Evolutionary conservation across 768 basidiomycete species (phyloP), one percentile per base, ranked within the genome.

Genomic region (Auricularia heimuer): DNA sequence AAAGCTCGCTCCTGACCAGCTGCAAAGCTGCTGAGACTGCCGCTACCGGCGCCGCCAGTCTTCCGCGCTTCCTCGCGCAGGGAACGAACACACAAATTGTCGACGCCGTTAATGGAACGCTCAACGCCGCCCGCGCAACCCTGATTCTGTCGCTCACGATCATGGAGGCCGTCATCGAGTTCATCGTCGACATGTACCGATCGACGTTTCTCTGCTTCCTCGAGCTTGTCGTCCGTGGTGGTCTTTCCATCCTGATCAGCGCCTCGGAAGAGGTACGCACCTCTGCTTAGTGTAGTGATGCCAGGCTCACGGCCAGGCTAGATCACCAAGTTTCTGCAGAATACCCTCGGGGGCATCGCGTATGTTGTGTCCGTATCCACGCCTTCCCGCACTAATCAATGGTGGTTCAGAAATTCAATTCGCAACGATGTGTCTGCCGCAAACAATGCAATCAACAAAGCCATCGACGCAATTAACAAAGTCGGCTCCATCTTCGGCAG

Each of bases 191-290:
- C 75, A 84, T 88, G 58, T 98, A 97, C 73, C 88, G 94, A 47
- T 95, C 94, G 3, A 90, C 95, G 3, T 87, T 96, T 71, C 81
- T 99, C 63, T 99, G 96, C 74, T 94, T 97, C 69, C 77, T 97
- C 68, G 94, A 98, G 75, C 81, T 98, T 54, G 86, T 91, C 29
- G 85, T 99, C 10, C 82, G 86, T 36, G 94, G 94, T 18, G 88
- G 83, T 4, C 79, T 99, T 62, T 81, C 85, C 33, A 77, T 98
- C 64, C 77, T 97, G 58, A 92, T 97, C 62, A 81, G 78, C 61
- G 93, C 92, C 4, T 91, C 94, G 0, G 79, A 92, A 68, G 89
- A 89, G 78, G 95, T 94, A 68, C 66, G 85, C 29, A 29, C 29
- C 29, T 29, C 29, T 29, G 29, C 29, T 3, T 2, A 29, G 29